Percentiles rank a stretch among this genome's conserved stretches.
Evolutionary conservation across 2,329 filamentous ascomycete genomes (phyloP).

Genomic region (Claviceps pazoutovae): DNA sequence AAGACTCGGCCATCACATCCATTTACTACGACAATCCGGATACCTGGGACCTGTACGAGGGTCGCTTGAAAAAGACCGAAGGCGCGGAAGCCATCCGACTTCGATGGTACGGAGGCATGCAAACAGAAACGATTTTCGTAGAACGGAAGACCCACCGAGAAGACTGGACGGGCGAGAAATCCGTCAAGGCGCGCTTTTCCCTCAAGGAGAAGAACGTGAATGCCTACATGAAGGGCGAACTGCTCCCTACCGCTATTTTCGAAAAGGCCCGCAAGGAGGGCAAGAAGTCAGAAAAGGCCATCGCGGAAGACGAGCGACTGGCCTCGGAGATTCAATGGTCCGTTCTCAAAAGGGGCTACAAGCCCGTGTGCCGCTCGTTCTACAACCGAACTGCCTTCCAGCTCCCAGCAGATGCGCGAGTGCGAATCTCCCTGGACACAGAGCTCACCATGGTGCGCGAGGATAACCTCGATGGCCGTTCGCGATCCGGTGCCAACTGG

Average conservation of each 20-base stretch:
- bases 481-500: slow-evolving; percentile 78
- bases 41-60: slow-evolving; percentile 87
- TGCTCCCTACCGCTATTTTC: slow-evolving; percentile 79
- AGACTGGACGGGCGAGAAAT: slow-evolving; percentile 98
- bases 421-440: slow-evolving; percentile 92
- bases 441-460: slow-evolving; percentile 91
- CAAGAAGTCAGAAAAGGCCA: slow-evolving; percentile 85
- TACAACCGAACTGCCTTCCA: slow-evolving; percentile 98
- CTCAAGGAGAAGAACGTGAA: slow-evolving; percentile 98
- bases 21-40: slow-evolving; percentile 97
- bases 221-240: slow-evolving; percentile 68
- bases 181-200: slow-evolving; percentile 90
- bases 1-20: slow-evolving; percentile 90
- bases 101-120: slow-evolving; percentile 96
- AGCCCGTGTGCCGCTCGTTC: slow-evolving; percentile 86
- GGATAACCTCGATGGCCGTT: slow-evolving; percentile 76
- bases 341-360: slow-evolving; percentile 71
- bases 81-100: slow-evolving; percentile 93
- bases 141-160: slow-evolving; percentile 97
- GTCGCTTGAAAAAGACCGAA: slow-evolving; percentile 92
- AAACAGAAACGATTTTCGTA: slow-evolving; percentile 87
- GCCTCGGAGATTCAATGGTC: slow-evolving; percentile 91
- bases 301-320: slow-evolving; percentile 78
- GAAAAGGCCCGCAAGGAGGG: slow-evolving; percentile 92
- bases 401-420: slow-evolving; percentile 85